Conservation (phyloP, 164 flowering plant species). For the Saururus chinensis region DNA sequence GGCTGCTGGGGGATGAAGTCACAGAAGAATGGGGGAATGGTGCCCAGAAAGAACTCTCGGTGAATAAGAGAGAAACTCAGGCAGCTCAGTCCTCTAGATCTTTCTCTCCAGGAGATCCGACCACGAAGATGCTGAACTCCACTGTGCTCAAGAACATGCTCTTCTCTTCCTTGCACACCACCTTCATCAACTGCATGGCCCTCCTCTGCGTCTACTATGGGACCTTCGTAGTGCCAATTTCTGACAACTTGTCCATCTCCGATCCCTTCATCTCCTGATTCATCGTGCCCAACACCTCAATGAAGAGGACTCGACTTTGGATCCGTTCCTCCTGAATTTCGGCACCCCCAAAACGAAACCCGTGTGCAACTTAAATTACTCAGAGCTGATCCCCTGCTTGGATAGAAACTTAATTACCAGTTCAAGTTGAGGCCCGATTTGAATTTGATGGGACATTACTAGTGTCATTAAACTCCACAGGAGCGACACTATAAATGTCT, state of each 20-base stretch:
- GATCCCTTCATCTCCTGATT: conserved; percentile 28
- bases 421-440: conserved; percentile 57
- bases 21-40: too few relatives aligned
- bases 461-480: conserved; percentile 72
- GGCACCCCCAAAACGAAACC: conserved; percentile 47
- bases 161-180: too few relatives aligned
- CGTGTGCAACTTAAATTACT: conserved; percentile 54
- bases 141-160: too few relatives aligned
- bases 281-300: conserved; percentile 15
- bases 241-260: conserved; percentile 18
- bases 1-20: too few relatives aligned
- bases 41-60: too few relatives aligned
- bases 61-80: too few relatives aligned
- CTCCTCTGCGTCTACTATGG: too few relatives aligned
- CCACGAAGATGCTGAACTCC: conserved; percentile 43
- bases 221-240: too few relatives aligned
- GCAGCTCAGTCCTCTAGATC: too few relatives aligned
- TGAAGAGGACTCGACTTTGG: not conserved
- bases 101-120: not conserved
- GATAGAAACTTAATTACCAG: conserved; percentile 71
- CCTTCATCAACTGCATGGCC: too few relatives aligned
- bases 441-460: too few relatives aligned
- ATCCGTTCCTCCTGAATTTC: conserved; percentile 14
- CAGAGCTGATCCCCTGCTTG: conserved; percentile 83
- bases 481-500: conserved; percentile 72